These are phyloP conservation scores for Fusarium circinatum DNA, from an alignment of 2,329 filamentous ascomycete species.

Conservation along the genomic window DNA sequence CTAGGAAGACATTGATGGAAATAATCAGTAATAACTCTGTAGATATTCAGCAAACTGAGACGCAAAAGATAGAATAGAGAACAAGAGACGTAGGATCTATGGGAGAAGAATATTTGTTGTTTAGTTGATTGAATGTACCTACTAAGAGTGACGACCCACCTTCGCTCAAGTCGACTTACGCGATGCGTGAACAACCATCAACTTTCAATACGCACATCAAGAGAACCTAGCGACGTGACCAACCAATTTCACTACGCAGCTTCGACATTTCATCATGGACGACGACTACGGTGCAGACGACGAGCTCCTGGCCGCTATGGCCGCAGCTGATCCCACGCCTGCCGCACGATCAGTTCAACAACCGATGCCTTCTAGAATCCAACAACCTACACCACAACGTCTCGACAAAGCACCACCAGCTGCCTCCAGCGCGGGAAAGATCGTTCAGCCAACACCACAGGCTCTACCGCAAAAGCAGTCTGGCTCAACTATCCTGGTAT, in stretches of 20 bases:
- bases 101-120: neutral
- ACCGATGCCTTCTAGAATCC: conserved; percentile 55
- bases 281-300: conserved; percentile 69
- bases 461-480: conserved; percentile 73
- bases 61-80: neutral
- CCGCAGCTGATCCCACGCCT: conserved; percentile 55
- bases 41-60: neutral
- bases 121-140: neutral
- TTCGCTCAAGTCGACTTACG: conserved; percentile 6
- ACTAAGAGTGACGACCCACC: conserved; percentile 21
- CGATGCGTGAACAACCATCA: conserved; percentile 25
- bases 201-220: neutral
- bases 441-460: conserved; percentile 90
- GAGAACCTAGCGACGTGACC: neutral
- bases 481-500: conserved; percentile 87
- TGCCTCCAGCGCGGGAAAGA: conserved; percentile 58
- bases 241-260: neutral
- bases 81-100: too few species aligned
- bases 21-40: too few species aligned
- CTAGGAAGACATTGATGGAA: neutral
- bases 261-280: conserved; percentile 49
- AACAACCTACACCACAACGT: conserved; percentile 64
- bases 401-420: conserved; percentile 62
- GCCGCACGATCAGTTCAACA: conserved; percentile 49
- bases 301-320: conserved; percentile 66